These are phyloP conservation scores for Musa beccarii DNA, from an alignment of 176 grass and related monocot genomes.

Conservation along the genomic window DNA sequence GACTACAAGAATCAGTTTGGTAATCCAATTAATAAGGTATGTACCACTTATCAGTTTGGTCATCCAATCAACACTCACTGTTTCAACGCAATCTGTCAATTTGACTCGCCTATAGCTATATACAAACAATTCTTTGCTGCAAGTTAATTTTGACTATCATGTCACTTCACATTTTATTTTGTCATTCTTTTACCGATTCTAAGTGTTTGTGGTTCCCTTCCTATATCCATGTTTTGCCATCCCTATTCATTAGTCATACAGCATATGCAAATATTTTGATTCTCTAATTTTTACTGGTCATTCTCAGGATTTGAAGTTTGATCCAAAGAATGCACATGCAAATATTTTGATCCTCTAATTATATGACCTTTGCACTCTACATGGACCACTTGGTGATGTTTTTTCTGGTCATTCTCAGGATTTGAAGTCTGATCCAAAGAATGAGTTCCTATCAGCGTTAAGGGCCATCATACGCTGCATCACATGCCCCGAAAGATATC, in stretches of 20 bases:
- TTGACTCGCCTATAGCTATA: neutral
- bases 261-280: no score
- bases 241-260: no score
- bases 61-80: no score
- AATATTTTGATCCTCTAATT: no score
- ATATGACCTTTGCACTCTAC: no score
- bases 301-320: conserved; percentile 74
- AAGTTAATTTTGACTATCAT: neutral
- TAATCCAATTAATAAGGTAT: conserved; percentile 77
- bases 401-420: conserved; percentile 31
- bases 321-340: conserved; percentile 38
- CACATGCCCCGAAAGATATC: conserved; percentile 54
- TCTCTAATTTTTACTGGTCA: no score
- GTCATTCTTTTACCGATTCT: neutral
- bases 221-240: neutral
- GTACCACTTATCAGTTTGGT: neutral
- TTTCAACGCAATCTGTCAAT: neutral
- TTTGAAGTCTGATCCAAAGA: conserved; percentile 77
- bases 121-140: neutral
- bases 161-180: neutral
- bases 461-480: conserved; percentile 62
- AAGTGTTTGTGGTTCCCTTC: neutral
- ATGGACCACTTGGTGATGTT: no score
- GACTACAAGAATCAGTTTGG: conserved; percentile 70
- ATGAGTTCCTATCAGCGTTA: conserved; percentile 65